Evolutionary conservation across 2,329 filamentous ascomycete species (phyloP), one percentile per base, ranked within the genome.

Genomic region (Aspergillus fumigatus): DNA sequence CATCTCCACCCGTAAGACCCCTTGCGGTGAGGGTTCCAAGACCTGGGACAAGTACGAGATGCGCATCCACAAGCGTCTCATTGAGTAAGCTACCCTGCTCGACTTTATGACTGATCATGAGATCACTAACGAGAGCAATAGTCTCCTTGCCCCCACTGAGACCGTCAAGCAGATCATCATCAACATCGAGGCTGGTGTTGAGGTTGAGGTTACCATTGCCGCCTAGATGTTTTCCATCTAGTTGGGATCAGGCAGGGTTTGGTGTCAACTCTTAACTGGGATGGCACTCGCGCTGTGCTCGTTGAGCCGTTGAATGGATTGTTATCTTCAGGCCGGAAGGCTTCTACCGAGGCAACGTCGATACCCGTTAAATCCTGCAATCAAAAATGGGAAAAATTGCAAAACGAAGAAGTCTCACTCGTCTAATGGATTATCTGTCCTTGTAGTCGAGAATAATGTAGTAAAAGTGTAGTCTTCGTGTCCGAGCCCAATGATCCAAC

Each of bases 21-120:
- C 94, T 79, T 94, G 90, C 82, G 94, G 94, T 89, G 94, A 99
- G 87, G 94, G 94, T 83, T 95, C 89, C 81, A 99, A 99, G 91
- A 99, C 94, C 76, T 99, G 94, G 94, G 94, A 97, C 79, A 88
- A 85, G 80, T 99, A 84, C 81, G 93, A 99, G 88, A 95, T 99
- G 92, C 89, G 93, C 83, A 96, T 97, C 79, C 92, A 97, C 87
- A 97, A 97, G 89, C 89, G 92, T 71, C 85, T 97, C 75, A 97
- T 97, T 76, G 92, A 96, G 86, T 90, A 77, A 72, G 86, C 84
- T 48, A 43, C 52, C 50, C 3, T 51, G 29, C 17, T 38, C 14
- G 23, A 43, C 40, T 45, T 9, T 19, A 9, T 14, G 23, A 9
- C 21, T 10, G 2, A 10, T 17, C 21, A 38, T 47, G 41, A 8